Base-by-base conservation (phyloP, 1,284 basidiomycete species). In the Coriolopsis trogii region DNA sequence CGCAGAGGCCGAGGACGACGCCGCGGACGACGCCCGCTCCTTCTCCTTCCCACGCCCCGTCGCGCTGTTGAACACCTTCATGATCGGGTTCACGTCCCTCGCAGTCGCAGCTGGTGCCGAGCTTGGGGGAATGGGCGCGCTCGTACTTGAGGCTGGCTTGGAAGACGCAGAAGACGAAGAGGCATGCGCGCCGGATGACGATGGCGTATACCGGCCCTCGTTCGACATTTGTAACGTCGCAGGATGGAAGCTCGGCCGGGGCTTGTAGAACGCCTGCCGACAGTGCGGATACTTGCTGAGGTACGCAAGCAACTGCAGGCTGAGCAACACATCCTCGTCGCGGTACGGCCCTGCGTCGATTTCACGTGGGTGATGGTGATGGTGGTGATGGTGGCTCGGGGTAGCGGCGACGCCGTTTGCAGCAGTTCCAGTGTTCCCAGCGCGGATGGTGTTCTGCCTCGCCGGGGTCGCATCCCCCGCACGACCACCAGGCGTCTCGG, bases 251-350 rank as follows among this genome's bases (percentile, higher is more conserved):
- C 82, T 81, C 18, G 76, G 66, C 1, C 91, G 81, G 0, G 85
- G 85, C 67, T 91, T 91, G 70, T 98, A 98, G 69, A 99, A 98
- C 6, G 95, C 92, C 60, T 95, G 88, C n/a, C 96, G 80, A 3
- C 99, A 95, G 70, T 99, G 96, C 0, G 96, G 93, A 68, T 99
- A 99, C 70, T 99, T 99, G 73, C 91, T 95, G 20, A 99, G 78
- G 66, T 99, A 99, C 6, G 97, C 97, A 0, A 99, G 78, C 1
- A 99, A 82, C 70, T 99, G 96, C 13, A 99, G 74, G 21, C 89
- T 86, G 15, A 97, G 81, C 3, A 99, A 74, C 0, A 99, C 94
- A 63, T 98, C 95, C 66, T 98, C 95, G 67, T 99, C 95, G 25
- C 93, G 84, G 71, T 95, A 98, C 18, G 83, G 84, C 0, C 86